phyloP scores from a whole-genome alignment of 139 green algal genomes.

The Protoeuglena noctilucae region DNA sequence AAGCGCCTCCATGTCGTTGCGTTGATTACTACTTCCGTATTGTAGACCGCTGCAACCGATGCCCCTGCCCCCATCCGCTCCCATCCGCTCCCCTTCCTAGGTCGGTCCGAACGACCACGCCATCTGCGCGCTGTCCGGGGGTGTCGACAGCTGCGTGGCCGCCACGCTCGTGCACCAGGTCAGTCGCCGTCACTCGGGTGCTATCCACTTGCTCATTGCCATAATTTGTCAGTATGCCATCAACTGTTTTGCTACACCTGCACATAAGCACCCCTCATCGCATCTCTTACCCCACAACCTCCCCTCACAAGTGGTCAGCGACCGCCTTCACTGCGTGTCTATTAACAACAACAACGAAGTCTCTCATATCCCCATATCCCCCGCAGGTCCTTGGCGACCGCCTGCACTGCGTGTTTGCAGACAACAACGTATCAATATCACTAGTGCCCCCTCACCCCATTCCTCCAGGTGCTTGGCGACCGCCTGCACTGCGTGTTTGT shows the following conservation, averaged over 20 bases:
- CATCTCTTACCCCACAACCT: too few species aligned
- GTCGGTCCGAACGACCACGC: conserved; percentile 74
- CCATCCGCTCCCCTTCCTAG: conserved; percentile 11
- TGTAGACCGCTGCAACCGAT: too few species aligned
- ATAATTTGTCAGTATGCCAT: not conserved
- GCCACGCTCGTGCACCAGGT: conserved; percentile 86
- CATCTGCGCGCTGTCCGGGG: conserved; percentile 95
- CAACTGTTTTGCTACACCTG: not conserved
- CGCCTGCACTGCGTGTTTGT: conserved; percentile 98
- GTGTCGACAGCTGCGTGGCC: conserved; percentile 91
- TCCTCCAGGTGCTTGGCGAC: conserved; percentile 73
- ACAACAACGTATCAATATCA: too few species aligned
- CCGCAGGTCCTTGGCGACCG: conserved; percentile 73
- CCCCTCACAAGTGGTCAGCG: too few species aligned
- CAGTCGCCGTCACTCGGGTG: conserved; percentile 5
- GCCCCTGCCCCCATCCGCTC: too few species aligned
- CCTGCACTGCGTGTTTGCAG: conserved; percentile 98
- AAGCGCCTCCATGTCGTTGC: conserved; percentile 1
- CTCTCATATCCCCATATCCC: too few species aligned
- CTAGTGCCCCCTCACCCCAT: too few species aligned
- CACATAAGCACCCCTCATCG: not conserved
- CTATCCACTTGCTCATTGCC: not conserved
- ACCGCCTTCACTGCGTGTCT: too few species aligned
- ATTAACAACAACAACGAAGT: too few species aligned
- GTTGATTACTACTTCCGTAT: too few species aligned